Evolutionary conservation across 768 basidiomycete species (phyloP).

Genomic region (Cantharellus anzutake): DNA sequence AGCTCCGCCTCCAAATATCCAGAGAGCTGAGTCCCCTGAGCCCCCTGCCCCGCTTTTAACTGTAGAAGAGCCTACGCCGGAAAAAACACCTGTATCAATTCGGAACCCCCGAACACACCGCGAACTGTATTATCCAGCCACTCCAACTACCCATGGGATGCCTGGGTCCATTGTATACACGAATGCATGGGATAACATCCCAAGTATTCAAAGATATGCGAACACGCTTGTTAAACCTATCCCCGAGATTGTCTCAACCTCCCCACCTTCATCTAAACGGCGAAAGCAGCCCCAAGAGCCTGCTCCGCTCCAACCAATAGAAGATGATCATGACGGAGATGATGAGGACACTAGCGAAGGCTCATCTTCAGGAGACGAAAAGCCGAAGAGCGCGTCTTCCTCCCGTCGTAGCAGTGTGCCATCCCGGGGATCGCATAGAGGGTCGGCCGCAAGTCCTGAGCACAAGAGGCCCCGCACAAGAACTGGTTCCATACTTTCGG

Average conservation of each 20-base stretch:
- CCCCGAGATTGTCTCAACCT: conserved; percentile 1
- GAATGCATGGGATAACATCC: conserved; percentile 75
- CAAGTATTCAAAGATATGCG: conserved; percentile 63
- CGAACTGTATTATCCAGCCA: too few relatives aligned
- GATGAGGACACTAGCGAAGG: conserved; percentile 13
- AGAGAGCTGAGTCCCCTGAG: background rate
- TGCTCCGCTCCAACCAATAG: background rate
- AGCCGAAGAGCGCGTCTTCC: background rate
- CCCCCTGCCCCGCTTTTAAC: background rate
- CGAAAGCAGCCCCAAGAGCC: background rate
- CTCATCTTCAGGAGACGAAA: background rate
- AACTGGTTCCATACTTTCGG: background rate
- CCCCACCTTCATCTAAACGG: background rate
- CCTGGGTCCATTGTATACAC: conserved; percentile 35
- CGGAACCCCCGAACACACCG: too few relatives aligned
- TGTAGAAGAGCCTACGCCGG: conserved; percentile 8
- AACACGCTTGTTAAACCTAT: conserved; percentile 24
- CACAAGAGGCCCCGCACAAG: conserved; percentile 5
- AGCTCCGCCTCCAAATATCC: conserved; percentile 11
- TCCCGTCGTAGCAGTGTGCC: background rate
- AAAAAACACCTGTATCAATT: conserved; percentile 10
- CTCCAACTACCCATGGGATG: conserved; percentile 2
- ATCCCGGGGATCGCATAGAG: background rate
- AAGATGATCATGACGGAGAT: conserved; percentile 7
- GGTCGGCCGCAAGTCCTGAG: background rate